Evolutionary conservation across 2,329 filamentous ascomycete species (phyloP), one percentile per base, ranked within the genome.

Genomic region (Trichoderma semiorbis): DNA sequence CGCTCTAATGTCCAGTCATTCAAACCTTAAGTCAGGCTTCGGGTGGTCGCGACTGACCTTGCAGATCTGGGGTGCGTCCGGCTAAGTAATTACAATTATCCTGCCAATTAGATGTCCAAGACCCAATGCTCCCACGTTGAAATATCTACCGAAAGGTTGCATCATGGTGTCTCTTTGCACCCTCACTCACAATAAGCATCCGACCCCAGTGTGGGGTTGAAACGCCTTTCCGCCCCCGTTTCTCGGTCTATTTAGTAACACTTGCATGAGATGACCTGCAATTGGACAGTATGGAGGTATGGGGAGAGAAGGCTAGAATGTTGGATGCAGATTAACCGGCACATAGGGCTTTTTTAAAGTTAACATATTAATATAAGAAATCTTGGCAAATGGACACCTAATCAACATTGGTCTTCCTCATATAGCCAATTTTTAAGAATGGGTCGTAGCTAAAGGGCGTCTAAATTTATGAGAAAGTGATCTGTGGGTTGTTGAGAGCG

Each of bases 61-160:
- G 55, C 39, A 61, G 57, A 69, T 69, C 66, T 69, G 26, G 66
- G 66, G 66, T 61, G 39, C 55, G n/a, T 61, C 55, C 66, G 66
- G 55, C 57, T 69, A 61, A 61, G 55, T 69, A 14, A 11, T 5
- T n/a, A 3, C 5, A 50, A 61, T 69, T 69, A 69, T 21, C 66
- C 66, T 61, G 6, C 66, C 66, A 61, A 69, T 53, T 2, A n/a
- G n/a, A 14, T 6, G 14, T 1, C 8, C 14, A 26, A 24, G 57
- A 60, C 36, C 24, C n/a, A 24, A 4, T 18, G 6, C 24, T 36
- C 12, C 63, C 63, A 39, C 53, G 47, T 24, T 53, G 5, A 24
- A 10, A 24, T 34, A 50, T 26, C 16, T 32, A 14, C 36, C 14
- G n/a, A 36, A 10, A 61, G 39, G 55, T 34, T 14, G 34, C 55